Conservation (phyloP, 2,329 filamentous ascomycete species). For the Aspergillus chevalieri region DNA sequence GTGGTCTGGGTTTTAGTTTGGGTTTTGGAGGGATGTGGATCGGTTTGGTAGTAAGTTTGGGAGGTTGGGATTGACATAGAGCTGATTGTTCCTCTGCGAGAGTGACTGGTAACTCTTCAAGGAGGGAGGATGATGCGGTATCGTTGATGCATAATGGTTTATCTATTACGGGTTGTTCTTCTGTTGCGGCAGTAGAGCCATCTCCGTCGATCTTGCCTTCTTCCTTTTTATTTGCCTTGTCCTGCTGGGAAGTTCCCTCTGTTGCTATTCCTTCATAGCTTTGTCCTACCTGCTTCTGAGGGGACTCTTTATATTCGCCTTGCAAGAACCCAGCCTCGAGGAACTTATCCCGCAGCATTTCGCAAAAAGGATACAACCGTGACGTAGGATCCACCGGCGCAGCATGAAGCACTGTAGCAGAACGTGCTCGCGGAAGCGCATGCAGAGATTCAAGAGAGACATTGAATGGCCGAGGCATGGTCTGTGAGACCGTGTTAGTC, state of each 20-base stretch:
- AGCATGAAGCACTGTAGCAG: slow-evolving; percentile 38
- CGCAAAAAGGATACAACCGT: slow-evolving; percentile 38
- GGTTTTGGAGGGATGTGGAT: background rate
- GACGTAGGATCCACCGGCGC: slow-evolving; percentile 33
- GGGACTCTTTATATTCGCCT: slow-evolving; percentile 17
- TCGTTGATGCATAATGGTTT: background rate
- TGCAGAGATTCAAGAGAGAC: slow-evolving; percentile 40
- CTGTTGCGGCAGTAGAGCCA: background rate
- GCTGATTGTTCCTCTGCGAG: slow-evolving; percentile 3
- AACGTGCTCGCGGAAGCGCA: slow-evolving; percentile 31
- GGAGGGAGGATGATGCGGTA: background rate
- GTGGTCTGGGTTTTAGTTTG: slow-evolving; percentile 39
- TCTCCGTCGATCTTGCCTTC: background rate
- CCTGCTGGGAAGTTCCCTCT: background rate
- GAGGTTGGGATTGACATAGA: background rate
- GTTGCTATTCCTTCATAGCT: background rate
- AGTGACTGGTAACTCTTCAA: slow-evolving; percentile 8
- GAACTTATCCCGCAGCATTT: slow-evolving; percentile 37
- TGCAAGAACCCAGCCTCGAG: slow-evolving; percentile 39
- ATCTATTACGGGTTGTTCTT: background rate
- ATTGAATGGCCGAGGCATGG: slow-evolving; percentile 24
- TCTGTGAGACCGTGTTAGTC: background rate
- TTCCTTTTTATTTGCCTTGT: background rate
- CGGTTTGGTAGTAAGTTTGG: background rate
- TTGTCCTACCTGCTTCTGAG: background rate